Evolutionary conservation across 495 filamentous ascomycete genomes (phyloP).

Genomic region (Podospora appendiculata): DNA sequence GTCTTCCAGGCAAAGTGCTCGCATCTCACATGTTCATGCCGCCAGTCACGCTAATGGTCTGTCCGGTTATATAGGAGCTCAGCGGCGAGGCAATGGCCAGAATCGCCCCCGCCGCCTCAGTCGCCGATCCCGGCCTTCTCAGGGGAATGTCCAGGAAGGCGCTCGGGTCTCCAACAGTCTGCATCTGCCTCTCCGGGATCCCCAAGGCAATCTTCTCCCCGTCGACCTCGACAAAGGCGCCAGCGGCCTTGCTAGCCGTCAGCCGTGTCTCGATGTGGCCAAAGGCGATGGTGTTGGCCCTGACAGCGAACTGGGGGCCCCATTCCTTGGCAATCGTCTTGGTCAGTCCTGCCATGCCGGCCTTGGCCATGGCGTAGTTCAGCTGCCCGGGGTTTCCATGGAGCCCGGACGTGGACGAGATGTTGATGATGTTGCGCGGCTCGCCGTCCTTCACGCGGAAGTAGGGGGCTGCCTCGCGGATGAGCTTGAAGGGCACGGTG

Average conservation of each 20-base stretch:
- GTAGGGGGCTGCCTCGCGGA: slow-evolving; percentile 71
- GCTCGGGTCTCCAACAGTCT: slow-evolving; percentile 15
- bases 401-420: slow-evolving; percentile 68
- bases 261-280: slow-evolving; percentile 71
- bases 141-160: slow-evolving; percentile 65
- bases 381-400: slow-evolving; percentile 82
- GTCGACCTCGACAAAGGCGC: slow-evolving; percentile 68
- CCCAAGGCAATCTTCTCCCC: slow-evolving; percentile 72
- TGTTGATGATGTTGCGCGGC: slow-evolving; percentile 71
- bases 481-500: slow-evolving; percentile 74
- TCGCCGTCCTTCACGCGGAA: slow-evolving; percentile 81
- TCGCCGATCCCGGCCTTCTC: slow-evolving; percentile 63
- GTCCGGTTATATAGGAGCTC: slow-evolving; percentile 74
- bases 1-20: too few species aligned
- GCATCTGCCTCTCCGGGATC: slow-evolving; percentile 50
- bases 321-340: slow-evolving; percentile 90
- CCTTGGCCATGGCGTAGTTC: slow-evolving; percentile 80
- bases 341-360: slow-evolving; percentile 69
- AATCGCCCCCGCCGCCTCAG: slow-evolving; percentile 72
- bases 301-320: slow-evolving; percentile 76
- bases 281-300: slow-evolving; percentile 78
- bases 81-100: slow-evolving; percentile 72
- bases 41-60: slow-evolving; percentile 79
- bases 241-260: slow-evolving; percentile 72
- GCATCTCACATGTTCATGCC: slow-evolving; percentile 65